phyloP scores from a whole-genome alignment of 331 rosid genomes.

The Pyrus hybrid region DNA sequence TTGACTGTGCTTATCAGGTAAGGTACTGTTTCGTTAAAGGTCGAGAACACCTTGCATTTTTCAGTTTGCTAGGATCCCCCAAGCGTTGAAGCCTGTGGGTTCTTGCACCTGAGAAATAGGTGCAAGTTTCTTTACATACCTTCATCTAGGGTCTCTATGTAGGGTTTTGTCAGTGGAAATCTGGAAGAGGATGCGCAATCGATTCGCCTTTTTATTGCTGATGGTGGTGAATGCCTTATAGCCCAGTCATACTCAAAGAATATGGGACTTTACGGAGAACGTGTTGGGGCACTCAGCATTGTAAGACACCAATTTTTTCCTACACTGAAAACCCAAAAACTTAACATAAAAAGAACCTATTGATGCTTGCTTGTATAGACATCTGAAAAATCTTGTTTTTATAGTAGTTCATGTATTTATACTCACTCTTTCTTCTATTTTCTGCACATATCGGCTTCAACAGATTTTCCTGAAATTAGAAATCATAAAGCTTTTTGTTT shows the following conservation, averaged over 20 bases:
- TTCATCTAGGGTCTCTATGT: background rate
- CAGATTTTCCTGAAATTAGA: background rate
- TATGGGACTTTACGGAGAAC: constrained; percentile 82
- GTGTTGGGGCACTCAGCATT: constrained; percentile 78
- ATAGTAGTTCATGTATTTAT: background rate
- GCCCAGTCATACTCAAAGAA: constrained; percentile 83
- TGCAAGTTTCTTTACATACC: background rate
- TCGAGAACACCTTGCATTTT: background rate
- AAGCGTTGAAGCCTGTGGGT: background rate
- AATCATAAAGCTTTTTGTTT: background rate
- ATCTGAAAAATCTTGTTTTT: background rate
- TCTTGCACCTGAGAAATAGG: background rate
- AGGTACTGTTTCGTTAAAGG: background rate
- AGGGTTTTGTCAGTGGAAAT: constrained; percentile 84
- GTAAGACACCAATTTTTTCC: constrained; percentile 30
- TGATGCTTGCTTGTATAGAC: background rate
- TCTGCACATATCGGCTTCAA: background rate
- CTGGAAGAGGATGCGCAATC: constrained; percentile 65
- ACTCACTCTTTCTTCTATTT: background rate
- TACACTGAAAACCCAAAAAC: background rate
- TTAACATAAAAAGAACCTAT: background rate
- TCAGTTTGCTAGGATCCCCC: background rate
- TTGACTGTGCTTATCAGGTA: constrained; percentile 81
- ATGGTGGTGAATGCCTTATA: constrained; percentile 64
- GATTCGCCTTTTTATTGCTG: constrained; percentile 65